These are phyloP conservation scores for Lepidium aucheri DNA, from an alignment of 345 rosid genomes.

Conservation along the genomic window DNA sequence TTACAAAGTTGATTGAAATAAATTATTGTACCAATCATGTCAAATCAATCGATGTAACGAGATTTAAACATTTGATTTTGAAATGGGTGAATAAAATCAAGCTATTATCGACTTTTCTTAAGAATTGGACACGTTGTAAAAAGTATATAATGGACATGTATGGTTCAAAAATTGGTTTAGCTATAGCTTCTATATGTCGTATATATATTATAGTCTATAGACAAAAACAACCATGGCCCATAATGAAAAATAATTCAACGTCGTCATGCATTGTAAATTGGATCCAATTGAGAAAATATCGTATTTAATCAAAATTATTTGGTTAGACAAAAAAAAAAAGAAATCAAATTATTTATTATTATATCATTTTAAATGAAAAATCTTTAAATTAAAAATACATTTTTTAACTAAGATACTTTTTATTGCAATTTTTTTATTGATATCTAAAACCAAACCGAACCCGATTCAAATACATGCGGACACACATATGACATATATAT, in stretches of 20 bases:
- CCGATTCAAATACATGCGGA: background rate
- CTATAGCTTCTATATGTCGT: background rate
- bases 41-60: conserved; percentile 19
- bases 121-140: background rate
- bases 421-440: too few relatives aligned
- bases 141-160: background rate
- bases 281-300: background rate
- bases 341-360: too few relatives aligned
- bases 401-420: too few relatives aligned
- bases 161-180: background rate
- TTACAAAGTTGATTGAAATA: background rate
- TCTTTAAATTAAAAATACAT: too few relatives aligned
- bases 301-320: background rate
- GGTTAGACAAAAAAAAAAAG: too few relatives aligned
- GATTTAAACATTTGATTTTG: background rate
- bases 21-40: conserved; percentile 18
- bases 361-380: too few relatives aligned
- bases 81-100: background rate
- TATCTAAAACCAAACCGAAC: background rate
- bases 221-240: background rate
- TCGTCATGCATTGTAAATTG: background rate
- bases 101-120: background rate
- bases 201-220: background rate
- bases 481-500: background rate
- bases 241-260: background rate